A percentile compares a stretch with the other conserved stretches of the same genome.
These are phyloP conservation scores for Hanseniaspora osmophila DNA, from an alignment of 805 yeast species.

Conservation along the genomic window DNA sequence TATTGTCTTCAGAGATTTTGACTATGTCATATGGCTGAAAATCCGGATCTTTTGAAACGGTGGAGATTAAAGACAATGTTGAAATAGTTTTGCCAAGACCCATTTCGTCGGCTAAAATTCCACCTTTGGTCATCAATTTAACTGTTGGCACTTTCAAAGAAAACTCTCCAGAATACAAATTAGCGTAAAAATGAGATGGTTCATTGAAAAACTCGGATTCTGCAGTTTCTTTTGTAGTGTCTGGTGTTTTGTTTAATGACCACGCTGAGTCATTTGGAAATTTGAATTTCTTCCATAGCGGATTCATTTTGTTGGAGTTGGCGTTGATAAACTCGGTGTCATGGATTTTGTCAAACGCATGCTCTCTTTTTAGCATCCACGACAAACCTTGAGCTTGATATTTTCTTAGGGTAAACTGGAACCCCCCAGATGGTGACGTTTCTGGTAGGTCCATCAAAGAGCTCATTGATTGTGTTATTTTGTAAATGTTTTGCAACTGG, in stretches of 20 bases:
- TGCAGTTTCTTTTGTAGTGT: neutral
- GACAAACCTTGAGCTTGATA: conserved; percentile 78
- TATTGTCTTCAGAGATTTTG: conserved; percentile 5
- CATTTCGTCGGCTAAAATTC: conserved; percentile 92
- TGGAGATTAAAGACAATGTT: conserved; percentile 56
- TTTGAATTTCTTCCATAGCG: conserved; percentile 65
- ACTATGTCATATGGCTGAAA: conserved; percentile 5
- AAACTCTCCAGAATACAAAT: conserved; percentile 68
- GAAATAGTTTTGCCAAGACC: conserved; percentile 91
- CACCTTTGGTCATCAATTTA: conserved; percentile 46
- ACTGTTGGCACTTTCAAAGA: conserved; percentile 54
- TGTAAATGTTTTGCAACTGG: conserved; percentile 64
- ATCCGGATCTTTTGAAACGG: conserved; percentile 40
- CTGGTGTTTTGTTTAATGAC: conserved; percentile 15
- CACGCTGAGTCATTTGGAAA: conserved; percentile 53
- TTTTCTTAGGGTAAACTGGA: conserved; percentile 45
- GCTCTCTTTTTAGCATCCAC: conserved; percentile 80
- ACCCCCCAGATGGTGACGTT: conserved; percentile 38
- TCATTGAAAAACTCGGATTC: conserved; percentile 4
- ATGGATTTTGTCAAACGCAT: conserved; percentile 30
- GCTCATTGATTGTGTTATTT: conserved; percentile 53
- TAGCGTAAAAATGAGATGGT: conserved; percentile 46
- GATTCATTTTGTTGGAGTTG: conserved; percentile 54
- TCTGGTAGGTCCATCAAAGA: conserved; percentile 44
- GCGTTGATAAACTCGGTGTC: conserved; percentile 19